Evolutionary conservation across 2,329 filamentous ascomycete genomes (phyloP), one percentile per base, ranked within the genome.

Genomic region (Fonsecaea nubica): DNA sequence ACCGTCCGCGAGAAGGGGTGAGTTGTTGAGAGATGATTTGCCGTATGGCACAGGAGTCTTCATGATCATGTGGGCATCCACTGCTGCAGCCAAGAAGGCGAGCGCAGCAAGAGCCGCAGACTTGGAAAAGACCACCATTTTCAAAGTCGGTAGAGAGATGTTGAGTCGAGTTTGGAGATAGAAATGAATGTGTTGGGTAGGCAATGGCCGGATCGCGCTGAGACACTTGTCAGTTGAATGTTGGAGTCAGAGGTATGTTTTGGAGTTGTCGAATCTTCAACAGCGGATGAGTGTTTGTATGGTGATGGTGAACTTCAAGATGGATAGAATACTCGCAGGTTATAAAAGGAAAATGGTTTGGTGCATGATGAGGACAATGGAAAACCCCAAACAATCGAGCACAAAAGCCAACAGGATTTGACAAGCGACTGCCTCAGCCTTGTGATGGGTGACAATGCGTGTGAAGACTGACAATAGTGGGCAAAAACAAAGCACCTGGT

Each of bases 21-120:
- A 79, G 78, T 91, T 94, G 78, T 82, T 82, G 21, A 85, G 79
- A 9, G 77, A 75, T 15, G 75, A 72, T 57, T 78, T 72, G 71
- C 80, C 74, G 67, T 87, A 93, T 0, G 92, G 92, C 3, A 81
- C 76, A 0, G 95, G 94, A 8, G 80, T 83, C 60, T 75, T 79
- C 83, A 98, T 89, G 48, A 85, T 80, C 84, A 97, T 90, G 78
- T 98, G 95, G 52, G 90, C 92, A 58, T 86, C 85, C 73, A 84
- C 86, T 62, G 86, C 72, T 67, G 87, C 80, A 72, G 85, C 83
- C 74, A 93, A 77, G 75, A 77, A 74, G 52, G 82, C 76, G 40
- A 87, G 84, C 66, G 85, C 72, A 72, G 83, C 81, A 74, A 86
- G 77, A 57, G 72, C 70, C 30, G 59, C 50, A 35, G 64, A 63